These are phyloP conservation scores for Solanum arcanum DNA, from an alignment of 257 asterid species.

Conservation along the genomic window DNA sequence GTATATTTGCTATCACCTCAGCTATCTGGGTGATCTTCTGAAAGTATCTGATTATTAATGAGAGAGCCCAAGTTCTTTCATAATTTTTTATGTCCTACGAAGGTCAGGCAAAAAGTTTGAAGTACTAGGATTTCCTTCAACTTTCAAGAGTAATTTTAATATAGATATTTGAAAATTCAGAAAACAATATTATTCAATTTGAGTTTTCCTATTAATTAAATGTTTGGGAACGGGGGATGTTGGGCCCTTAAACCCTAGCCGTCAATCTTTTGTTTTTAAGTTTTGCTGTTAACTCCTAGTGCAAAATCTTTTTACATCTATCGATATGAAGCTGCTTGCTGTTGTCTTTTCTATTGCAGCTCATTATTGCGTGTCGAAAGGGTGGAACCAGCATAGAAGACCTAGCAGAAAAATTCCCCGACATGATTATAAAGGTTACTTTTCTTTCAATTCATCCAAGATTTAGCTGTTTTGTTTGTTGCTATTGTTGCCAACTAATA, in stretches of 20 bases:
- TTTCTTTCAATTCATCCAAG: neutral
- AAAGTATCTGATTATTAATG: neutral
- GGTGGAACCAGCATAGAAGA: conserved; percentile 99
- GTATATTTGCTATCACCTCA: neutral
- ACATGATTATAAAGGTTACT: conserved; percentile 75
- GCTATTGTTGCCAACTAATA: neutral
- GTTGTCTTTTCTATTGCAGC: conserved; percentile 29
- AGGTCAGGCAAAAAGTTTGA: neutral
- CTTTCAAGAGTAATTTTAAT: neutral
- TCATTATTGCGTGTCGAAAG: conserved; percentile 83
- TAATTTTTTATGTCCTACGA: neutral
- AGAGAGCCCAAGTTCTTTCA: neutral
- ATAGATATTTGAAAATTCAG: neutral
- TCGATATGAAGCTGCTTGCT: neutral
- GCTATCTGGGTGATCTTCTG: neutral
- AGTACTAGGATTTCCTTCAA: neutral
- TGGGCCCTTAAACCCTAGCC: neutral
- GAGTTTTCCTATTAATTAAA: neutral
- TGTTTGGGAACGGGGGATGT: neutral
- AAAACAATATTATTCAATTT: neutral
- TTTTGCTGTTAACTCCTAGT: neutral
- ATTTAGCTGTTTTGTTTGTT: neutral
- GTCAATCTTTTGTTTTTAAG: neutral
- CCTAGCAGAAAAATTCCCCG: conserved; percentile 95
- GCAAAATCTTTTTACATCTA: neutral